Percentiles rank a stretch among this genome's conserved stretches.
These are phyloP conservation scores for Linnemannia elongata DNA, from an alignment of 192 early-diverging fungal genomes.

Conservation along the genomic window DNA sequence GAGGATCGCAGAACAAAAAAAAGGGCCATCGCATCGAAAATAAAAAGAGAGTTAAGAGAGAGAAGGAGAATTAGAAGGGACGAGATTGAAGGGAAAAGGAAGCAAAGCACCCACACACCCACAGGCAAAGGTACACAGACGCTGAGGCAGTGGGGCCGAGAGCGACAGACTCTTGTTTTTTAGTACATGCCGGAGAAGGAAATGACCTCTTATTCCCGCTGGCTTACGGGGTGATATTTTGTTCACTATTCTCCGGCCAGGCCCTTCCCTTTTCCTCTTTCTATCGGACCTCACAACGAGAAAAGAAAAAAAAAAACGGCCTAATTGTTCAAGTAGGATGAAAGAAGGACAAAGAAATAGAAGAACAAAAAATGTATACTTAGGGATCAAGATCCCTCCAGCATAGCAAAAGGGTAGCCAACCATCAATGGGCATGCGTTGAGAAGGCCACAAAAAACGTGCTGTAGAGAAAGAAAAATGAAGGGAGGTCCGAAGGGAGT, in stretches of 20 bases:
- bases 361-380: background rate
- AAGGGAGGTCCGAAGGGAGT: background rate
- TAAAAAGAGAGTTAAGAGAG: background rate
- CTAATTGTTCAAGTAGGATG: background rate
- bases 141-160: background rate
- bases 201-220: background rate
- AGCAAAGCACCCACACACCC: background rate
- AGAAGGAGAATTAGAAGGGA: background rate
- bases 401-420: conserved; percentile 1
- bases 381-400: background rate
- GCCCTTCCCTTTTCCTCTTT: background rate
- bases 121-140: background rate
- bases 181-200: background rate
- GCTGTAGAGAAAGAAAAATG: background rate
- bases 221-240: background rate
- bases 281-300: conserved; percentile 7
- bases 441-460: background rate
- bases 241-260: background rate
- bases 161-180: background rate
- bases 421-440: background rate
- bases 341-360: background rate
- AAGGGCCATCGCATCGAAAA: background rate
- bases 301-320: background rate
- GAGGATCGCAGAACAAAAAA: background rate
- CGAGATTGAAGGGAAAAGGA: no score